phyloP scores from a whole-genome alignment of 2,329 filamentous ascomycete species.

The Elsinoe perseae region DNA sequence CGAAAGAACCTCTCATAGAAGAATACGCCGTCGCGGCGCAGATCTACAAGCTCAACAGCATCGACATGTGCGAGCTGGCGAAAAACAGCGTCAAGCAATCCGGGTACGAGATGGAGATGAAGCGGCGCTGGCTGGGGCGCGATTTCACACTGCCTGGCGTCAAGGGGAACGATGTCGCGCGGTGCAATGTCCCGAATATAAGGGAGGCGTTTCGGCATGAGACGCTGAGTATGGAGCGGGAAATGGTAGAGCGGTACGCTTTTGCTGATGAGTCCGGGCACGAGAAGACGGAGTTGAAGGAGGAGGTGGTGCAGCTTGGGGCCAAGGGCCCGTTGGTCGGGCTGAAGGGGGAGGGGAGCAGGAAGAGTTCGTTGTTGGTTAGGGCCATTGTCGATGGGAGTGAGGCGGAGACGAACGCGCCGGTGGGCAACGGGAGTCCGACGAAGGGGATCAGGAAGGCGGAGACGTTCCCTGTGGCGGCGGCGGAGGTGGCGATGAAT shows the following conservation, averaged over 20 bases:
- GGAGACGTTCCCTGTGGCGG: constrained; percentile 22
- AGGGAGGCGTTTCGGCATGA: constrained; percentile 83
- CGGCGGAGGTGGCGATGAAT: constrained; percentile 32
- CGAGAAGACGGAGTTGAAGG: constrained; percentile 16
- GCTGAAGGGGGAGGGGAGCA: neutral
- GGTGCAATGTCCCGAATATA: constrained; percentile 93
- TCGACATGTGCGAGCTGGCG: constrained; percentile 97
- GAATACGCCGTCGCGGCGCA: constrained; percentile 97
- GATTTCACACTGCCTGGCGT: constrained; percentile 72
- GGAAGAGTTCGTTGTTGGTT: constrained; percentile 15
- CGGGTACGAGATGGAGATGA: constrained; percentile 82
- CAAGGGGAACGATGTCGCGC: constrained; percentile 82
- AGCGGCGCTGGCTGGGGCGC: constrained; percentile 82
- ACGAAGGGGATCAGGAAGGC: neutral
- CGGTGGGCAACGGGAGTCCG: constrained; percentile 1
- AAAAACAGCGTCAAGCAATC: constrained; percentile 94
- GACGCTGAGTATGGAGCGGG: constrained; percentile 73
- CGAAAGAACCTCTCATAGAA: constrained; percentile 94
- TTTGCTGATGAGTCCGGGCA: constrained; percentile 19
- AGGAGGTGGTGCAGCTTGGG: neutral
- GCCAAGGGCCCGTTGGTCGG: constrained; percentile 1
- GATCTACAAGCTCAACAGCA: constrained; percentile 93
- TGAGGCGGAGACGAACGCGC: neutral
- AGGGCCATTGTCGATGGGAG: constrained; percentile 24
- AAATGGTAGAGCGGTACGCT: constrained; percentile 42